phyloP scores from a whole-genome alignment of 371 early-diverging fungal species.

The Pancytospora philotis region DNA sequence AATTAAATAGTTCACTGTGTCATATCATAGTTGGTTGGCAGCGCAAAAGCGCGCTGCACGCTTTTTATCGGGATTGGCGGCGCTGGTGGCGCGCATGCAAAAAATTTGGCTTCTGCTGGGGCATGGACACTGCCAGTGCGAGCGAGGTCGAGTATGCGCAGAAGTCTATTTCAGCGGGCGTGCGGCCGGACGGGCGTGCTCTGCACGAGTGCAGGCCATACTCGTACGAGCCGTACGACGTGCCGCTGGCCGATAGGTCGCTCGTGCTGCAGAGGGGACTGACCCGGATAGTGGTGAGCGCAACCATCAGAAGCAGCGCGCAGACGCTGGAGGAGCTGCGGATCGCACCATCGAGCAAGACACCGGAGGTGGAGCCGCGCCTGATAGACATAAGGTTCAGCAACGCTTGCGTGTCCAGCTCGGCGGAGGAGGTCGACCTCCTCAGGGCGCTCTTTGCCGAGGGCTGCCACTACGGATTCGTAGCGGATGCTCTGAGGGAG shows the following conservation, averaged over 20 bases:
- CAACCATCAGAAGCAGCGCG: neutral
- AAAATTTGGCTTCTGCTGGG: neutral
- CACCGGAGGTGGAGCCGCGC: neutral
- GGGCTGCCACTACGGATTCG: neutral
- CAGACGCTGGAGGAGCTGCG: neutral
- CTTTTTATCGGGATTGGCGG: neutral
- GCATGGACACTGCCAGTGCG: neutral
- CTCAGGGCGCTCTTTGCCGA: neutral
- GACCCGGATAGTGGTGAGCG: neutral
- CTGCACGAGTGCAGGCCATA: neutral
- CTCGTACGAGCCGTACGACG: neutral
- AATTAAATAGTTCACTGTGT: neutral
- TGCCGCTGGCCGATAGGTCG: neutral
- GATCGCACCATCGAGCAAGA: too few relatives aligned
- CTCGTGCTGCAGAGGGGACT: neutral
- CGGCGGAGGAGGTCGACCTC: too few relatives aligned
- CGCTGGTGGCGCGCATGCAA: neutral
- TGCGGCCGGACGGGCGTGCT: neutral
- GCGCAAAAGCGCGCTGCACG: neutral
- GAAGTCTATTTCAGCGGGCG: neutral
- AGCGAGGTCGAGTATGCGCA: neutral
- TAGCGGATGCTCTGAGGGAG: neutral
- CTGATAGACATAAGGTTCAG: neutral
- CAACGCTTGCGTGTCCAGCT: neutral
- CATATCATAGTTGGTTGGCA: neutral